Base-by-base conservation (phyloP, 305 asterid genomes). In the Petunia hybrid region DNA sequence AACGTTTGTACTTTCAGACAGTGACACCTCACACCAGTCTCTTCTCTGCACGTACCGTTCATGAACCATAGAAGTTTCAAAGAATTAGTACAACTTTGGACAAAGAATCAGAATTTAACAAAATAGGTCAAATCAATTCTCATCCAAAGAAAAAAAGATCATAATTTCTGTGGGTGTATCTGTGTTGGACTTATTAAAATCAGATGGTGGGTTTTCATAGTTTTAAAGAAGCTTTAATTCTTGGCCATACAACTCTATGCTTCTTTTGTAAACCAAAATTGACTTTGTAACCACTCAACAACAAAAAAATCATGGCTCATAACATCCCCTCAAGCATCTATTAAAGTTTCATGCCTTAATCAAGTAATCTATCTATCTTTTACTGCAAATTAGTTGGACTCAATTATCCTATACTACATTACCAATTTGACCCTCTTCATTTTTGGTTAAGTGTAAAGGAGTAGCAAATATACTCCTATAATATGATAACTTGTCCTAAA, bases 281-380 rank as follows among this genome's bases (percentile, higher is more conserved):
- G 88, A 87, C 90, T 76, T 81, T 55, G 67, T 81, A 85, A 87
- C 88, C 84, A 87, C 88, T 79, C 76, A 43, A 43, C 36, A 41
- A 10, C 22, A 14, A 67, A 77, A 38, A 82, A 73, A 42, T 68
- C 60, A 81, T 82, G 86, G 86, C 38, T 83, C 86, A 78, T 41
- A 80, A 51, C 64, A 41, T 65, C 80, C 81, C 83, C 55, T 53
- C 57, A 45, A 71, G 83, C 81, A 83, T 83, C 86, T 83, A 16
- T 45, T 48, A 74, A 85, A 79, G 83, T 66, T 48, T 41, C 31
- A 70, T 76, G 68, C 48, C 66, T 78, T 65, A 67, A 6, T 38
- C 55, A 78, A 53, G 67, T 61, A 67, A 36, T 74, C 76, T 73
- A 38, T 56, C 73, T 46, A 4, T 8, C 4, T 22, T 36, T 39